Evolutionary conservation across 495 filamentous ascomycete genomes (phyloP).

Genomic region (Letharia columbiana): DNA sequence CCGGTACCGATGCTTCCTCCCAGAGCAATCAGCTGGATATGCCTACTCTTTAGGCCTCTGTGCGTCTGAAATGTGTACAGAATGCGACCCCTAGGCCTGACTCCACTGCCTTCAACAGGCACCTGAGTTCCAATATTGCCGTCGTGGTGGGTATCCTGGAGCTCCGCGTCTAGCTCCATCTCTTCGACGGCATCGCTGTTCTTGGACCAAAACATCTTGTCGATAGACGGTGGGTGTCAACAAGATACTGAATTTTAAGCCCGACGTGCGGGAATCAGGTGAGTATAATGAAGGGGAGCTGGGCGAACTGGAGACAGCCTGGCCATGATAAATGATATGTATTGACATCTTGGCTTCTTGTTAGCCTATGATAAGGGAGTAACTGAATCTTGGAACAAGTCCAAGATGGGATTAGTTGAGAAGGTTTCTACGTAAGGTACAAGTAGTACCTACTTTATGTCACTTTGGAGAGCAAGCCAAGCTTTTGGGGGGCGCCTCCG

Average conservation of each 20-base stretch:
- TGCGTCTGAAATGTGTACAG: background rate
- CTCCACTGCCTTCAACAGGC: background rate
- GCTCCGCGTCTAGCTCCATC: background rate
- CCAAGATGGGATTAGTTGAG: background rate
- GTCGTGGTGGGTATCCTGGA: background rate
- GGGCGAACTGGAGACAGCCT: background rate
- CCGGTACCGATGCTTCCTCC: constrained; percentile 65
- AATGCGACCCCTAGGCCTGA: background rate
- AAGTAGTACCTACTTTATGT: background rate
- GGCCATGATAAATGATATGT: background rate
- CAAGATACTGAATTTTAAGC: background rate
- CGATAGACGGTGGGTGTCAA: background rate
- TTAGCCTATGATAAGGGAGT: background rate
- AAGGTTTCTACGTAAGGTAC: too few species aligned
- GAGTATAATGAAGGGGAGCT: background rate
- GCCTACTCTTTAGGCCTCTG: constrained; percentile 39
- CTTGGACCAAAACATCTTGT: background rate
- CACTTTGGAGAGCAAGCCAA: background rate
- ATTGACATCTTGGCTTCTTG: background rate
- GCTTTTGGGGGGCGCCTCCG: background rate
- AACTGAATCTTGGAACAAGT: background rate
- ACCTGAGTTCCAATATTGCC: background rate
- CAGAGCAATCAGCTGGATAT: constrained; percentile 60
- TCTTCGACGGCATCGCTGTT: background rate
- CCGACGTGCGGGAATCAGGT: background rate